A percentile compares a stretch with the other conserved stretches of the same genome.
Evolutionary conservation across 768 basidiomycete genomes (phyloP).

Genomic region (Kwoniella heveanensis): DNA sequence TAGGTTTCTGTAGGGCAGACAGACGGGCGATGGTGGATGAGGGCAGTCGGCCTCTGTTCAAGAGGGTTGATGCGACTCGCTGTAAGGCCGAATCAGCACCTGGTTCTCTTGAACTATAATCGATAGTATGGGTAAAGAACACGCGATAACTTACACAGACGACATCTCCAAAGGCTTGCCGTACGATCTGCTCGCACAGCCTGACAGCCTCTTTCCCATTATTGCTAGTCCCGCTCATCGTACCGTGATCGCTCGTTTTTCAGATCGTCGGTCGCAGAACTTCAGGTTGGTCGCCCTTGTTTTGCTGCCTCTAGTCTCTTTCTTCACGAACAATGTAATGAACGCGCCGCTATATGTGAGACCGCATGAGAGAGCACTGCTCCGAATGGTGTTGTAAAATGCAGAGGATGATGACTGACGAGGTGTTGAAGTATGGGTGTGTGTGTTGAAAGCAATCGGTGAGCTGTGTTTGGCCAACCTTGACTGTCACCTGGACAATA

Average conservation of each 20-base stretch:
- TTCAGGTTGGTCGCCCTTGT: too few species aligned
- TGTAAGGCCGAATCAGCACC: too few species aligned
- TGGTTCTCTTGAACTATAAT: too few species aligned
- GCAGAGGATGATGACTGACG: neutral
- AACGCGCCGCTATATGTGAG: neutral
- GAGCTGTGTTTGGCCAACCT: neutral
- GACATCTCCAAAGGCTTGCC: conserved; percentile 51
- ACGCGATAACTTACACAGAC: conserved; percentile 49
- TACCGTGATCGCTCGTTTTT: neutral
- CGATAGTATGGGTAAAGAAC: too few species aligned
- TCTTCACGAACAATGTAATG: too few species aligned
- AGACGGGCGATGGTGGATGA: conserved; percentile 69
- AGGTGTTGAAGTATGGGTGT: conserved; percentile 3
- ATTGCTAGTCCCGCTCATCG: conserved; percentile 26
- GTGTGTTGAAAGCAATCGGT: neutral
- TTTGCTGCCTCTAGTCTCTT: too few species aligned
- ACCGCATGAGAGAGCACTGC: neutral
- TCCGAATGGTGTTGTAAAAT: neutral
- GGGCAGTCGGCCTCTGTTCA: conserved; percentile 82
- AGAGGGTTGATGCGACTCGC: conserved; percentile 72
- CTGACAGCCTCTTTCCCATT: conserved; percentile 54
- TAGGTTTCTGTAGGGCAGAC: conserved; percentile 68
- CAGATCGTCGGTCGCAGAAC: too few species aligned
- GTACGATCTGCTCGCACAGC: conserved; percentile 52
- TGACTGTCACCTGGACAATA: too few species aligned